Conservation (phyloP, 306 rosid genomes). For the Morella rubra region DNA sequence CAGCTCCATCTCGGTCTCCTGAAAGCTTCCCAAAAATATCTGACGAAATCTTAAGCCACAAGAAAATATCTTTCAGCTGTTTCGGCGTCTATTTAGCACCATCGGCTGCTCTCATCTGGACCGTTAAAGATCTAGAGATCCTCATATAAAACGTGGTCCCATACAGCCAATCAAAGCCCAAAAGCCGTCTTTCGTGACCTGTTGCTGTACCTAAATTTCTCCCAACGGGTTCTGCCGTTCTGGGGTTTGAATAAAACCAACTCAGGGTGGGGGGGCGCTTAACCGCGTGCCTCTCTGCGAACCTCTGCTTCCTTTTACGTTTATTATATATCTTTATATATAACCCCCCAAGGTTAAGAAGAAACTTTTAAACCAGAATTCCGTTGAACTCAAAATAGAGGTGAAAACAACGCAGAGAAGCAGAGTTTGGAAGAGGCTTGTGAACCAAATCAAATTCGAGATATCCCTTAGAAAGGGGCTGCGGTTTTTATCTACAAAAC, state of each 20-base stretch:
- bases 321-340: not conserved
- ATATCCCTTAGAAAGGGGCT: not conserved
- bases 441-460: not conserved
- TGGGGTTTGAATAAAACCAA: not conserved
- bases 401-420: not conserved
- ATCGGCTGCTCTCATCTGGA: too few relatives aligned
- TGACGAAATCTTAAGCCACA: too few relatives aligned
- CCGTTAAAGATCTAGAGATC: too few relatives aligned
- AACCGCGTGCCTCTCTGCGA: not conserved
- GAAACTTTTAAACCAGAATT: not conserved
- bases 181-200: not conserved
- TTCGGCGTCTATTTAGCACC: too few relatives aligned
- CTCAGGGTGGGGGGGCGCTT: not conserved
- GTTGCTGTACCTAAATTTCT: not conserved
- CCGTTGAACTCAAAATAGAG: too few relatives aligned
- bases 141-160: too few relatives aligned
- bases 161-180: too few relatives aligned
- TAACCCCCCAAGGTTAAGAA: not conserved
- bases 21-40: too few relatives aligned
- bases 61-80: too few relatives aligned
- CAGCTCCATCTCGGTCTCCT: too few relatives aligned
- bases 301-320: not conserved
- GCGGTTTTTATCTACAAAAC: not conserved
- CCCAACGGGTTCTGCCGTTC: not conserved
- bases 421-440: not conserved